These are phyloP conservation scores for Claviceps spartinae DNA, from an alignment of 2,329 filamentous ascomycete genomes.

Conservation along the genomic window DNA sequence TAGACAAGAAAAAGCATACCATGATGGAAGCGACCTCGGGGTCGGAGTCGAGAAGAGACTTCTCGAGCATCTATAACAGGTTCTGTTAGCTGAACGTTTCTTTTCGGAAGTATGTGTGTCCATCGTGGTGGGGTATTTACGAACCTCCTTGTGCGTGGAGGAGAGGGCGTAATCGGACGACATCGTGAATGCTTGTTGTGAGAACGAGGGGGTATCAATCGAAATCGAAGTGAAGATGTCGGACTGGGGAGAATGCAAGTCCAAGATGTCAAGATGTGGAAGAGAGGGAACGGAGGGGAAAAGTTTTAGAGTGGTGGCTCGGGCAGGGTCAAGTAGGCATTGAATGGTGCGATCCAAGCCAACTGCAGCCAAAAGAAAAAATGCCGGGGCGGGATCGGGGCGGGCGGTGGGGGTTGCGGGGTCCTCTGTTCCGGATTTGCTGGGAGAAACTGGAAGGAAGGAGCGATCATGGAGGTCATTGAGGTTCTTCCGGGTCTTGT, in stretches of 20 bases:
- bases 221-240: neutral
- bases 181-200: conserved; percentile 19
- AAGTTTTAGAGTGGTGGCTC: neutral
- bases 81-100: neutral
- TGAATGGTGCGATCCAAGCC: conserved; percentile 1
- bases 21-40: conserved; percentile 94
- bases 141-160: conserved; percentile 40
- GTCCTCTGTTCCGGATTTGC: neutral
- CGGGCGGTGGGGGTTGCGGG: neutral
- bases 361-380: conserved; percentile 1
- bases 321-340: neutral
- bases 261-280: neutral
- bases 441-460: neutral
- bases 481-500: neutral
- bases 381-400: conserved; percentile 1
- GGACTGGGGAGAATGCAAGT: neutral
- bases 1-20: conserved; percentile 39
- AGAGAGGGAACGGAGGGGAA: neutral
- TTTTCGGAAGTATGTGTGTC: neutral
- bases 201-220: neutral
- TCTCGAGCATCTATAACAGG: conserved; percentile 71
- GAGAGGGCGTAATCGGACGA: conserved; percentile 38
- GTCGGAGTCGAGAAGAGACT: conserved; percentile 80
- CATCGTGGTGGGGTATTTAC: conserved; percentile 13
- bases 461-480: neutral